These are phyloP conservation scores for Hypoxylon sp. DNA, from an alignment of 2,329 filamentous ascomycete species.

Conservation along the genomic window DNA sequence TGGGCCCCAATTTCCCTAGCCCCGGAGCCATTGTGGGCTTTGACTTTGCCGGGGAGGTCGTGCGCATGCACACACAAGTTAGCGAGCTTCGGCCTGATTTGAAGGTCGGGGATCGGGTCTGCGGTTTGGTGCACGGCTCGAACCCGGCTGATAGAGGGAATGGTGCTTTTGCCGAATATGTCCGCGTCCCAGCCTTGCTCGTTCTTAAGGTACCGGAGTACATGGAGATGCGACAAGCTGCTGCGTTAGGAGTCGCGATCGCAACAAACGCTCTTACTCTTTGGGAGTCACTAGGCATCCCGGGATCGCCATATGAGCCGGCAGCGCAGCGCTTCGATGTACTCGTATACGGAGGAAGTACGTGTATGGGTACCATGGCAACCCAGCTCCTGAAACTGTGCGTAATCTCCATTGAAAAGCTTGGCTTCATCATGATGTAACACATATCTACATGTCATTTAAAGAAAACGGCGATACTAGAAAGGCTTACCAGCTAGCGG, in stretches of 20 bases:
- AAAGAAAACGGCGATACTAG: too few relatives aligned
- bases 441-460: too few relatives aligned
- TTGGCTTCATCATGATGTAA: too few relatives aligned
- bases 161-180: constrained; percentile 28
- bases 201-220: constrained; percentile 3
- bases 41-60: constrained; percentile 38
- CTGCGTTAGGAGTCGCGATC: constrained; percentile 11
- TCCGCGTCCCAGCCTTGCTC: constrained; percentile 8
- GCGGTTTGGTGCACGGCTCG: constrained; percentile 4
- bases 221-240: constrained; percentile 8
- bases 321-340: too few relatives aligned
- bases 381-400: too few relatives aligned
- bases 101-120: constrained; percentile 16
- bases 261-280: not conserved
- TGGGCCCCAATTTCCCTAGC: constrained; percentile 21
- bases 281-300: not conserved
- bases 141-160: constrained; percentile 5
- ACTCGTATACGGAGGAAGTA: too few relatives aligned
- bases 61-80: constrained; percentile 15
- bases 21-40: constrained; percentile 35
- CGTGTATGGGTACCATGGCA: too few relatives aligned
- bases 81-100: not conserved
- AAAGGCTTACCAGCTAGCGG: too few relatives aligned
- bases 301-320: too few relatives aligned
- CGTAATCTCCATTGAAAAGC: too few relatives aligned